phyloP scores from a whole-genome alignment of 169 alveolate species.

The Plasmodium berghei region DNA sequence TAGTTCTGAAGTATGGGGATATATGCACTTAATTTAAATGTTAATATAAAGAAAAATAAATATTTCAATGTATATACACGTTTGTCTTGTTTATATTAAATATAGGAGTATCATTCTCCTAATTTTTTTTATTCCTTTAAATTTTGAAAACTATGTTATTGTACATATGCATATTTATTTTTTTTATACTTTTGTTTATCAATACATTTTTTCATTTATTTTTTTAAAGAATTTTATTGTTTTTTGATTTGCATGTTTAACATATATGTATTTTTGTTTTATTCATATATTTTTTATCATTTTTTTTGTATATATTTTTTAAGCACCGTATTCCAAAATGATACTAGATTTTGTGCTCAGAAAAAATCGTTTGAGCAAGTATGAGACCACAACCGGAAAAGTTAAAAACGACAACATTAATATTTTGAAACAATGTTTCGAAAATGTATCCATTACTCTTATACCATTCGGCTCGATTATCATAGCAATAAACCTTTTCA shows the following conservation, averaged over 20 bases:
- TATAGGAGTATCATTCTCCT: too few species aligned
- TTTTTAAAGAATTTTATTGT: too few species aligned
- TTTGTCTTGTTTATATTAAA: neutral
- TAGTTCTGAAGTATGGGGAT: too few species aligned
- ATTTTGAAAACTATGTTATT: neutral
- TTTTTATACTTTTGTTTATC: too few species aligned
- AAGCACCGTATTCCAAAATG: neutral
- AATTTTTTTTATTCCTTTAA: neutral
- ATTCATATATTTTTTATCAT: slow-evolving; percentile 4
- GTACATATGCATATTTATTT: too few species aligned
- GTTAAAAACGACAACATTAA: slow-evolving; percentile 22
- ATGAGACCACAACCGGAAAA: slow-evolving; percentile 32
- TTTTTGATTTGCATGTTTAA: too few species aligned
- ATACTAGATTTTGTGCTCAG: slow-evolving; percentile 30
- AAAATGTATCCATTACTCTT: slow-evolving; percentile 60
- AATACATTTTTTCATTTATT: too few species aligned
- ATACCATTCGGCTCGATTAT: slow-evolving; percentile 41
- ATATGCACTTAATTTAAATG: too few species aligned
- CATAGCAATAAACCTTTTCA: slow-evolving; percentile 23
- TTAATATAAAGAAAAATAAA: neutral
- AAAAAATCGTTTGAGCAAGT: slow-evolving; percentile 11
- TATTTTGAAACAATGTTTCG: slow-evolving; percentile 35
- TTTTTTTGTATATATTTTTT: slow-evolving; percentile 13
- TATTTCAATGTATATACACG: neutral
- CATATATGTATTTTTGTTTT: too few species aligned